Evolutionary conservation across 75 land plant species (phyloP), one percentile per base, ranked within the genome.

Genomic region (Picea glauca): DNA sequence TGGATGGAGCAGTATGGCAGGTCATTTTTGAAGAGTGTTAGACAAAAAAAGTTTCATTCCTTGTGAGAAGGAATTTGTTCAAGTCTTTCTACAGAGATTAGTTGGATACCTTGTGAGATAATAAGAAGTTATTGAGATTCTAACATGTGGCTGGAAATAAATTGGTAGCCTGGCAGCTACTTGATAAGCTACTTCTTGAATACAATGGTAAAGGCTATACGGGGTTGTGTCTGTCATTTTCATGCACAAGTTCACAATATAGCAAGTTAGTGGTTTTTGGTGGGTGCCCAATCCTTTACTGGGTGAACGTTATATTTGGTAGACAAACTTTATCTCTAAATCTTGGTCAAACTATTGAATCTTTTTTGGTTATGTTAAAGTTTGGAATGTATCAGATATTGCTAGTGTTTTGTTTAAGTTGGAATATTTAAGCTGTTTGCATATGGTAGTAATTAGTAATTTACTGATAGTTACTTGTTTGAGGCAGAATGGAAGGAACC

Each of bases 401-500:
- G 46, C 40, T 40, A 18, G 11, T 35, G 8, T 17, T 68, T 68
- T 18, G n/a, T 5, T 40, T 35, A 40, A 68, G 46, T 68, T 40
- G 50, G 23, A 68, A 40, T 68, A 68, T 38, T 20, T 17, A 14
- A 68, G 43, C 40, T 68, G 72, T 46, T 68, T 68, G 50, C 11
- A 20, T 40, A 46, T 35, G 46, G 13, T 38, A 21, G 4, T 8
- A 68, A 40, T 40, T 40, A 68, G 46, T 38, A 17, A 68, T 68
- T 40, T 35, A 68, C 11, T 74, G 18, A 21, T 57, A 74, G 33
- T 74, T 74, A 6, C 54, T 74, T 8, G 13, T 2, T 20, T 21
- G 67, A 46, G 75, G 58, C 87, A 95, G 98, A 93, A 78, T 81
- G 78, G 68, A 85, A 81, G 76, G 87, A 87, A 74, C 98, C 98